Percentiles rank a stretch among this genome's conserved stretches.
Conservation (phyloP, 2,329 filamentous ascomycete species). For the Aureobasidium sp. region DNA sequence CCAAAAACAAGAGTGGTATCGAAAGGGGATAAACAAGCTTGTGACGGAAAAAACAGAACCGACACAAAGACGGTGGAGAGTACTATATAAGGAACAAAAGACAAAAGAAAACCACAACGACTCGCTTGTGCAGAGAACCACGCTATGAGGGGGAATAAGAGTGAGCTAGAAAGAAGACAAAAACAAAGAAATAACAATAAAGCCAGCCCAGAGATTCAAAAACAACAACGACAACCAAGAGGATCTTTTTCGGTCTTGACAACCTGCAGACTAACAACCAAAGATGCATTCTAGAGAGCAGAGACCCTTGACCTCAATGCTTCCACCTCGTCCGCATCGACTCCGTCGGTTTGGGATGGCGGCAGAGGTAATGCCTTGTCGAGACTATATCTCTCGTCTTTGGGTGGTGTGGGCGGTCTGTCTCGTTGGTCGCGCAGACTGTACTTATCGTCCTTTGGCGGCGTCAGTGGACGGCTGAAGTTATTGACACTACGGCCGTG, state of each 20-base stretch:
- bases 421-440: slow-evolving; percentile 19
- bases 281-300: background rate
- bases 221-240: background rate
- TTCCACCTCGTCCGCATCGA: slow-evolving; percentile 20
- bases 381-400: slow-evolving; percentile 24
- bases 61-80: background rate
- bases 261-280: background rate
- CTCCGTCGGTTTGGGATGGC: slow-evolving; percentile 19
- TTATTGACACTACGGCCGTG: slow-evolving; percentile 20
- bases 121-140: background rate
- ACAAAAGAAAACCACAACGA: background rate
- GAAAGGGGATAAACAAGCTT: background rate
- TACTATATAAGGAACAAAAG: background rate
- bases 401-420: slow-evolving; percentile 34
- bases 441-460: slow-evolving; percentile 34
- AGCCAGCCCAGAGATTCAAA: background rate
- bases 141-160: slow-evolving; percentile 2
- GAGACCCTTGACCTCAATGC: background rate
- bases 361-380: slow-evolving; percentile 26
- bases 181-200: background rate
- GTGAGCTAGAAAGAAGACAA: background rate
- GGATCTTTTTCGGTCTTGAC: background rate
- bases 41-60: background rate
- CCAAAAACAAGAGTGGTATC: slow-evolving; percentile 6
- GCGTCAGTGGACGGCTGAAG: slow-evolving; percentile 37